phyloP scores from a whole-genome alignment of 768 basidiomycete genomes.

The Pleurotus giganteus region DNA sequence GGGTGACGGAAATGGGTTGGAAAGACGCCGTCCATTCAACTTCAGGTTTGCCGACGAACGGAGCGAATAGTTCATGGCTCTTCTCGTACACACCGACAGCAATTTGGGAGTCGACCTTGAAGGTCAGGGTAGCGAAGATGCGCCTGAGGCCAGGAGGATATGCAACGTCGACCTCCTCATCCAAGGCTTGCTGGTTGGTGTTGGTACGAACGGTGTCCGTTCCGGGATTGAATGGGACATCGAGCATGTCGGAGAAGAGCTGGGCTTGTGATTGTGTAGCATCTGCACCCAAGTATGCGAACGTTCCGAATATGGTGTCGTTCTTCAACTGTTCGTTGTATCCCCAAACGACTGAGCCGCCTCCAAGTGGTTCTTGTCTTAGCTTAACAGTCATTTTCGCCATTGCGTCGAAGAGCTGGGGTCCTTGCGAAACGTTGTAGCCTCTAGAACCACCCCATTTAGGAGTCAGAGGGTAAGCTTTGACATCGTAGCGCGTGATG shows the following conservation, averaged over 20 bases:
- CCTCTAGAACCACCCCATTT: conserved; percentile 14
- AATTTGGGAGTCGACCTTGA: conserved; percentile 7
- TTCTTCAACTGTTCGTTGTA: not conserved
- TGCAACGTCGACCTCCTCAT: conserved; percentile 1
- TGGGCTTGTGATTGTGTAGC: not conserved
- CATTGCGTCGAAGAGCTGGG: not conserved
- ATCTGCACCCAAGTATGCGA: not conserved
- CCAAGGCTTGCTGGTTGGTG: conserved; percentile 1
- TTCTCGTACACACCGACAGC: conserved; percentile 6
- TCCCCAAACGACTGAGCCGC: conserved; percentile 4
- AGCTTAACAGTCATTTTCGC: not conserved
- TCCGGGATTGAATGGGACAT: not conserved
- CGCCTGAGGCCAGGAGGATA: not conserved
- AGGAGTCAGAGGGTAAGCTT: conserved; percentile 4
- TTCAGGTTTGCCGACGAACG: not conserved
- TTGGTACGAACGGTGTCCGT: not conserved
- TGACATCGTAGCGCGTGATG: conserved; percentile 16
- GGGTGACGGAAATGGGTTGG: conserved; percentile 4
- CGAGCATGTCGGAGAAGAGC: conserved; percentile 6
- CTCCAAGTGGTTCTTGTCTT: not conserved
- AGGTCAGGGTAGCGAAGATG: conserved; percentile 8
- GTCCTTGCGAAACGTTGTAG: conserved; percentile 11
- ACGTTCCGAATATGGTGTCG: not conserved
- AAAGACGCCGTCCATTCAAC: conserved; percentile 7
- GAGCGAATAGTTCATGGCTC: conserved; percentile 3